These are phyloP conservation scores for Bruguiera sexangula DNA, from an alignment of 345 rosid species.

Conservation along the genomic window DNA sequence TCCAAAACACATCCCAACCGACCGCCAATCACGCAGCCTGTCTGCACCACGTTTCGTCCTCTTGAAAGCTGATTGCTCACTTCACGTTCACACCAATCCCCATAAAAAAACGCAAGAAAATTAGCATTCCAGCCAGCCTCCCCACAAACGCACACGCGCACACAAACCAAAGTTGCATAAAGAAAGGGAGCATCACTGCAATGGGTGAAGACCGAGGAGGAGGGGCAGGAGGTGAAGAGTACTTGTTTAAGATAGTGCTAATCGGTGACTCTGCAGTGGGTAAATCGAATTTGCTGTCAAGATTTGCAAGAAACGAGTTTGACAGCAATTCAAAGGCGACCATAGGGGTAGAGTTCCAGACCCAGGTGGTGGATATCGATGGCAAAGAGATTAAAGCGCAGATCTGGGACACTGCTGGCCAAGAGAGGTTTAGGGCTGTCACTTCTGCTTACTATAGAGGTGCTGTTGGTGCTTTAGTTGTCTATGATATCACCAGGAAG, in stretches of 20 bases:
- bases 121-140: neutral
- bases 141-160: neutral
- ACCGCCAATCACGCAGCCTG: slow-evolving; percentile 28
- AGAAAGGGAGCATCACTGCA: neutral
- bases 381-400: slow-evolving; percentile 90
- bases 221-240: slow-evolving; percentile 70
- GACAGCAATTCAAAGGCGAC: slow-evolving; percentile 88
- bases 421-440: slow-evolving; percentile 91
- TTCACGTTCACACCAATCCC: slow-evolving; percentile 2
- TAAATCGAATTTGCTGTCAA: slow-evolving; percentile 73
- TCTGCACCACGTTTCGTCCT: neutral
- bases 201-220: slow-evolving; percentile 57
- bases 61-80: slow-evolving; percentile 3
- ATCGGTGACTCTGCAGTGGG: slow-evolving; percentile 97
- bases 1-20: slow-evolving; percentile 1
- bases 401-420: slow-evolving; percentile 99
- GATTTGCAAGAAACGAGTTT: slow-evolving; percentile 82
- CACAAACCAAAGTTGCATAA: neutral
- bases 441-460: slow-evolving; percentile 97
- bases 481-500: slow-evolving; percentile 76
- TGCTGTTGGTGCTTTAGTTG: slow-evolving; percentile 89
- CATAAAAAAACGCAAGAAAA: neutral
- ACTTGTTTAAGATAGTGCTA: slow-evolving; percentile 82
- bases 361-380: slow-evolving; percentile 73
- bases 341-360: slow-evolving; percentile 91